A percentile compares a stretch with the other conserved stretches of the same genome.
phyloP scores from a whole-genome alignment of 768 basidiomycete genomes.

The Pilatotrama ljubarskyi region DNA sequence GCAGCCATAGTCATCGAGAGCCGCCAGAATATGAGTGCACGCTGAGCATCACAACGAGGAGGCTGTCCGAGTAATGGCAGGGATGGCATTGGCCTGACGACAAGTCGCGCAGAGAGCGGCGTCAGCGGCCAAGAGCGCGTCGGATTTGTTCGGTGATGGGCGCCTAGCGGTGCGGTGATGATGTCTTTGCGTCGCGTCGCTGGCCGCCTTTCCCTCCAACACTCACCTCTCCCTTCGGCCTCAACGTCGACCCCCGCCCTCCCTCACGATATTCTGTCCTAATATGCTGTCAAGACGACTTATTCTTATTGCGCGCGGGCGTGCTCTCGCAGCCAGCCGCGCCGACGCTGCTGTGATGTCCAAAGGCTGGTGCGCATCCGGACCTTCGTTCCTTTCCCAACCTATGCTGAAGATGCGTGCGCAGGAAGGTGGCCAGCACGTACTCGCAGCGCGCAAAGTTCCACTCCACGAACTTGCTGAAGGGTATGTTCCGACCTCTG shows the following conservation, averaged over 20 bases:
- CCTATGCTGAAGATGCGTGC: constrained; percentile 20
- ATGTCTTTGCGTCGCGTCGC: constrained; percentile 19
- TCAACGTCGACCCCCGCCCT: not conserved
- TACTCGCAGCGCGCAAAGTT: constrained; percentile 59
- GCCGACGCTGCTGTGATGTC: constrained; percentile 38
- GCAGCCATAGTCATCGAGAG: not conserved
- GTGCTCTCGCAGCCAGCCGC: constrained; percentile 43
- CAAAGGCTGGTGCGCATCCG: constrained; percentile 47
- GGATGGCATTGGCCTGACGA: constrained; percentile 6
- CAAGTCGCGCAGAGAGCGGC: not conserved
- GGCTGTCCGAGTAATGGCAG: not conserved
- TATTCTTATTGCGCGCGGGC: constrained; percentile 62
- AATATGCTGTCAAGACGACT: constrained; percentile 73
- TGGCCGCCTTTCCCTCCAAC: constrained; percentile 14
- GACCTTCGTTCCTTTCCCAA: constrained; percentile 1
- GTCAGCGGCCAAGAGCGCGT: constrained; percentile 1
- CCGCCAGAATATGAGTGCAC: not conserved
- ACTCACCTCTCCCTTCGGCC: constrained; percentile 1
- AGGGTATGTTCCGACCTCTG: constrained; percentile 48
- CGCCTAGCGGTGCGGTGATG: constrained; percentile 16
- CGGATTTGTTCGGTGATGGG: constrained; percentile 24
- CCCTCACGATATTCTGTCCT: constrained; percentile 1
- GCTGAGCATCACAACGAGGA: not conserved
- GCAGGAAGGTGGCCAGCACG: constrained; percentile 48
- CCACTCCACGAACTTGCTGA: constrained; percentile 67